A percentile compares a stretch with the other conserved stretches of the same genome.
phyloP scores from a whole-genome alignment of 495 filamentous ascomycete species.

The Patellaria atrata region DNA sequence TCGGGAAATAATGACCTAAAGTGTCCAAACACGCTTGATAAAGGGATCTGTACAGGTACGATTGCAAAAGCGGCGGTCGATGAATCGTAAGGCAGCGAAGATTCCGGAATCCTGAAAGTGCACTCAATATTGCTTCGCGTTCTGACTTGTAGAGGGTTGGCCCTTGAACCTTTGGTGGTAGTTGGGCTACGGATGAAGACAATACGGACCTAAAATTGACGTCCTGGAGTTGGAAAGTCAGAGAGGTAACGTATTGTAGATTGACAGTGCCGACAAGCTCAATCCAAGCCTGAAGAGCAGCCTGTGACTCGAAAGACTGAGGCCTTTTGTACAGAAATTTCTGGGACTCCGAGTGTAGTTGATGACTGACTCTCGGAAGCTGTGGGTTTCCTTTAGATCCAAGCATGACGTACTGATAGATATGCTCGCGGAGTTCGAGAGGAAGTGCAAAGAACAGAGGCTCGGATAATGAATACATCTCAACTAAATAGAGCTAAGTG shows the following conservation, averaged over 20 bases:
- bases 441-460: constrained; percentile 13
- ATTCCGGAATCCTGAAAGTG: constrained; percentile 4
- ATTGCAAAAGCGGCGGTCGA: neutral
- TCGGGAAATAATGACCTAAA: neutral
- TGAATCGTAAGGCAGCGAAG: constrained; percentile 8
- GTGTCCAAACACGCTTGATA: neutral
- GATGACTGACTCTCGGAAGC: constrained; percentile 14
- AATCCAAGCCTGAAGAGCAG: constrained; percentile 17
- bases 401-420: constrained; percentile 11
- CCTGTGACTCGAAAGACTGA: constrained; percentile 13
- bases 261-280: neutral
- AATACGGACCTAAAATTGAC: constrained; percentile 14
- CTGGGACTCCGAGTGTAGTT: constrained; percentile 17
- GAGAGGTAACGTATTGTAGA: constrained; percentile 7
- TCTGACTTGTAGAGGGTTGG: constrained; percentile 14
- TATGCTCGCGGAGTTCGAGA: constrained; percentile 14
- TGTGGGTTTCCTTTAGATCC: constrained; percentile 3
- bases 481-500: no score
- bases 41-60: neutral
- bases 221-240: constrained; percentile 13
- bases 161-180: constrained; percentile 2
- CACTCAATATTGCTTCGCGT: constrained; percentile 1
- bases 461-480: no score
- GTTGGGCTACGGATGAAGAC: neutral
- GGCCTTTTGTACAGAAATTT: constrained; percentile 19